These are phyloP conservation scores for Malania oleifera DNA, from an alignment of 164 flowering plant species.

Conservation along the genomic window DNA sequence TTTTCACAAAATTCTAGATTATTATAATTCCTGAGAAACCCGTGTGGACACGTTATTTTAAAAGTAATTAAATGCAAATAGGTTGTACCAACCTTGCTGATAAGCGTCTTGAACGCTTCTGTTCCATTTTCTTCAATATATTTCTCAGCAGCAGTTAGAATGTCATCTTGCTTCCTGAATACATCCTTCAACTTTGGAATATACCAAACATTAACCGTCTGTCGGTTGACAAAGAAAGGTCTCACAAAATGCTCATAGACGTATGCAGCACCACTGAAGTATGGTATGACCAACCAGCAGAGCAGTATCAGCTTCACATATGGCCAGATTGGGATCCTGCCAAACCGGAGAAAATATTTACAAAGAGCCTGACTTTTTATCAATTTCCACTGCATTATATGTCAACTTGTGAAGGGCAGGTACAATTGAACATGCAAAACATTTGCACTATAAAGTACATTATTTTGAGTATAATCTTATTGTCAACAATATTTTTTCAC, in stretches of 20 bases:
- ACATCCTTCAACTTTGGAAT: constrained; percentile 42
- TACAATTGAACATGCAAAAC: no score
- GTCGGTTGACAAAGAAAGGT: constrained; percentile 34
- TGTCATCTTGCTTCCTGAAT: constrained; percentile 47
- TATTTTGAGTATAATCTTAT: no score
- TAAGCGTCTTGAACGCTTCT: constrained; percentile 41
- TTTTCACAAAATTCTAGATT: no score
- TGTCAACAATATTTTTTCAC: no score
- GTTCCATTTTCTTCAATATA: constrained; percentile 62
- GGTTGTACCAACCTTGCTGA: constrained; percentile 38
- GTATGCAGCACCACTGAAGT: constrained; percentile 58
- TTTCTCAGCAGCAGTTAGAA: constrained; percentile 58
- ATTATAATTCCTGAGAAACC: no score
- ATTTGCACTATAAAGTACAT: no score
- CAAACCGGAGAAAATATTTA: neutral
- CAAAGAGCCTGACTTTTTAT: no score
- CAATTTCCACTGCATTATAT: no score
- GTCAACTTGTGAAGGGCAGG: no score
- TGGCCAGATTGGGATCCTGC: constrained; percentile 64
- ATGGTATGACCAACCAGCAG: constrained; percentile 54
- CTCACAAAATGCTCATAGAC: constrained; percentile 49
- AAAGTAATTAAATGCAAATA: neutral
- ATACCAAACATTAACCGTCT: constrained; percentile 47
- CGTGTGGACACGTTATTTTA: neutral
- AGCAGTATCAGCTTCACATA: constrained; percentile 38